These are phyloP conservation scores for Aspergillus caelatus DNA, from an alignment of 2,329 filamentous ascomycete species.

Conservation along the genomic window DNA sequence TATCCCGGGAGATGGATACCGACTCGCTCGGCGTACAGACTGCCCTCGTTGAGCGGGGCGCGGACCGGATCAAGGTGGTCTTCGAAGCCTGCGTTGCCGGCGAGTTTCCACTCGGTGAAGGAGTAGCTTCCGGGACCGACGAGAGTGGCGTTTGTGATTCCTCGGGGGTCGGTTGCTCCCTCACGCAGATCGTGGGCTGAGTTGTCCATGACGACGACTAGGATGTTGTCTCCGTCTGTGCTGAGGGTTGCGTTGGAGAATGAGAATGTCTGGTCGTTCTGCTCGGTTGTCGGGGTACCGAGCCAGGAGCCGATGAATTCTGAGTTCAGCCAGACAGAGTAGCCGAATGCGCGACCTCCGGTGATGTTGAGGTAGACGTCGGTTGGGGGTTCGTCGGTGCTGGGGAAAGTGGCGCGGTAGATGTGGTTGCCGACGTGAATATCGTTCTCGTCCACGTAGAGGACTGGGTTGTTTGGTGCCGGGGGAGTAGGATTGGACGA, in stretches of 20 bases:
- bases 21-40: constrained; percentile 60
- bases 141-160: constrained; percentile 51
- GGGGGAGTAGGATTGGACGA: constrained; percentile 47
- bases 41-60: constrained; percentile 61
- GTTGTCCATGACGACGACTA: constrained; percentile 64
- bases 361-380: constrained; percentile 53
- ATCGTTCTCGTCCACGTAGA: constrained; percentile 52
- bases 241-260: constrained; percentile 55
- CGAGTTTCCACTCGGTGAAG: constrained; percentile 61
- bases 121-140: constrained; percentile 41
- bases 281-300: constrained; percentile 37
- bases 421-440: constrained; percentile 48
- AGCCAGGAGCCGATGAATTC: constrained; percentile 59
- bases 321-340: constrained; percentile 61
- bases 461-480: constrained; percentile 46
- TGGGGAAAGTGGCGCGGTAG: constrained; percentile 50
- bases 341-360: constrained; percentile 59
- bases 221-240: constrained; percentile 55
- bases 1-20: constrained; percentile 60
- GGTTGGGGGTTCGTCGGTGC: constrained; percentile 24
- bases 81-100: constrained; percentile 59
- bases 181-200: constrained; percentile 35
- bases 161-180: constrained; percentile 33
- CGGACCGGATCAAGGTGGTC: constrained; percentile 58
- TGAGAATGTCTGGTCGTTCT: constrained; percentile 42